A percentile compares a stretch with the other conserved stretches of the same genome.
These are phyloP conservation scores for Boletus mariae DNA, from an alignment of 1,284 basidiomycete genomes.

Conservation along the genomic window DNA sequence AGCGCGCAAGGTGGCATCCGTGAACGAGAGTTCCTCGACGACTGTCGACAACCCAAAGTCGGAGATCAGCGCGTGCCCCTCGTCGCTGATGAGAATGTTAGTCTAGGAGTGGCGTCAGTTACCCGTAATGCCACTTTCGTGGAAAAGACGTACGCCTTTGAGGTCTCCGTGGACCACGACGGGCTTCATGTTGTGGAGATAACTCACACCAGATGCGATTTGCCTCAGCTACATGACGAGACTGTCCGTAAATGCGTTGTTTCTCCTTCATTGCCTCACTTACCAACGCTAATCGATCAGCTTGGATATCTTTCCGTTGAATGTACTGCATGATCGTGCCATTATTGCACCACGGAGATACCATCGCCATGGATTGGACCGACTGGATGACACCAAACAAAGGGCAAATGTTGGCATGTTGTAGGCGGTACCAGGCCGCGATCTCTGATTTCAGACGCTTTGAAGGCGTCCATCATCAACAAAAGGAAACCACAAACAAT, in stretches of 20 bases:
- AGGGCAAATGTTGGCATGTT: slow-evolving; percentile 49
- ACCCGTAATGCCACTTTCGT: not conserved
- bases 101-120: slow-evolving; percentile 34
- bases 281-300: slow-evolving; percentile 45
- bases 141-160: slow-evolving; percentile 42
- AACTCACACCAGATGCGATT: slow-evolving; percentile 50
- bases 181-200: slow-evolving; percentile 50
- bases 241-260: not conserved
- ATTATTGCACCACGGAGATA: slow-evolving; percentile 57
- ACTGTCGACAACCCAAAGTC: slow-evolving; percentile 60
- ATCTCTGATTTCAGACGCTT: slow-evolving; percentile 53
- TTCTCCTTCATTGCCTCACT: slow-evolving; percentile 13
- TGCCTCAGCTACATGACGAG: slow-evolving; percentile 39
- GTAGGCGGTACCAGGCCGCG: slow-evolving; percentile 50
- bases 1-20: slow-evolving; percentile 23
- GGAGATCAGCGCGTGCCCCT: slow-evolving; percentile 49
- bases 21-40: slow-evolving; percentile 46
- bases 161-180: slow-evolving; percentile 55
- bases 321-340: slow-evolving; percentile 51
- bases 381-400: slow-evolving; percentile 50
- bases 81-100: slow-evolving; percentile 52
- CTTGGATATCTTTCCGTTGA: slow-evolving; percentile 34
- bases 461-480: slow-evolving; percentile 1
- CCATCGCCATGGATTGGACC: slow-evolving; percentile 50
- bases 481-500: not conserved